Evolutionary conservation across 2,329 filamentous ascomycete genomes (phyloP).

Genomic region (Hypomyces rosellus): DNA sequence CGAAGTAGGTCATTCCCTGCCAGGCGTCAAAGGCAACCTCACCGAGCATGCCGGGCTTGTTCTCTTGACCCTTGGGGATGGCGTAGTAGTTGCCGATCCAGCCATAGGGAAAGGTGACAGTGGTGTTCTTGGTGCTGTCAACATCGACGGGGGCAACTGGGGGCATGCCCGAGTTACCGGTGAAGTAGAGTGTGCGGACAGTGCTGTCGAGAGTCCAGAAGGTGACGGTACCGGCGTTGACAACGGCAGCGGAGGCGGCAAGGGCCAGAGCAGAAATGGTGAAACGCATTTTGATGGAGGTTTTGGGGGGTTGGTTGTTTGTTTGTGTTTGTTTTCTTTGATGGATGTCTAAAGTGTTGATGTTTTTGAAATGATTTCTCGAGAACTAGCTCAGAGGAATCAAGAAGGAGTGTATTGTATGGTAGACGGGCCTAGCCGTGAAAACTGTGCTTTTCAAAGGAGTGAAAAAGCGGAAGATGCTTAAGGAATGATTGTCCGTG

Average conservation of each 20-base stretch:
- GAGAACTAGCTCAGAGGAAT: conserved; percentile 14
- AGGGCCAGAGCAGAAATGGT: conserved; percentile 37
- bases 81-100: conserved; percentile 49
- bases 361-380: conserved; percentile 21
- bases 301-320: conserved; percentile 10
- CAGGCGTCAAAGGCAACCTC: conserved; percentile 46
- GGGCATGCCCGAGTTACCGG: conserved; percentile 33
- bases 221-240: conserved; percentile 44
- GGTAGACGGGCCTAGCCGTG: conserved; percentile 9
- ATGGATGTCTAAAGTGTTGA: conserved; percentile 7
- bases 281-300: conserved; percentile 49
- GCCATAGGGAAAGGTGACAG: conserved; percentile 35
- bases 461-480: neutral
- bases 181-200: conserved; percentile 46
- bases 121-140: conserved; percentile 29
- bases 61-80: conserved; percentile 36
- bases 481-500: conserved; percentile 9
- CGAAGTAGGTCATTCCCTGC: conserved; percentile 46
- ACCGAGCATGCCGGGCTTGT: conserved; percentile 45
- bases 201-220: conserved; percentile 53
- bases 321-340: conserved; percentile 6
- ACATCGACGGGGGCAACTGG: conserved; percentile 35
- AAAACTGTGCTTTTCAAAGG: conserved; percentile 9
- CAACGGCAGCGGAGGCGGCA: conserved; percentile 36
- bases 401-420: neutral